Percentiles rank a stretch among this genome's conserved stretches.
These are phyloP conservation scores for Fusarium hostae DNA, from an alignment of 2,329 filamentous ascomycete genomes.

Conservation along the genomic window DNA sequence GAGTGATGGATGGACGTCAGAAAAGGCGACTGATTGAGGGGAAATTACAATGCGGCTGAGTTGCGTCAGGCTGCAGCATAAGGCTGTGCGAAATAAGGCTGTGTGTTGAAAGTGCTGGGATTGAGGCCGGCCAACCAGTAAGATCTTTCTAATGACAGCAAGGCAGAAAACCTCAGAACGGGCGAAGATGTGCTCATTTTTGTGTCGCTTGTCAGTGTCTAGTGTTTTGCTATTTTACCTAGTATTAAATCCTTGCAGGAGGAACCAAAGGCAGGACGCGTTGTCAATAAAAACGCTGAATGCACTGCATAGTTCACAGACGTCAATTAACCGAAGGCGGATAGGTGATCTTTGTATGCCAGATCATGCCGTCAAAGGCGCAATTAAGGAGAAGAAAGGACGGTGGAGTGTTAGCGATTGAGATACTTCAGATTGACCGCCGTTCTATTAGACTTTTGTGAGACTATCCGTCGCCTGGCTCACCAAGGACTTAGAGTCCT, in stretches of 20 bases:
- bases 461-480: not conserved
- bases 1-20: not conserved
- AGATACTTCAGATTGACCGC: not conserved
- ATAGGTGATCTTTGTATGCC: too few relatives aligned
- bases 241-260: too few relatives aligned
- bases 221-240: not conserved
- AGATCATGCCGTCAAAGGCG: not conserved
- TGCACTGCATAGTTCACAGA: too few relatives aligned
- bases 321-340: too few relatives aligned
- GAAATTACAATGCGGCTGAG: not conserved
- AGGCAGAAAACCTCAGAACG: not conserved
- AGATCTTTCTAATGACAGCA: not conserved
- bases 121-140: not conserved
- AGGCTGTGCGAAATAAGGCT: not conserved
- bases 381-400: not conserved
- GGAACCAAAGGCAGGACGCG: too few relatives aligned
- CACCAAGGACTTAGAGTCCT: not conserved
- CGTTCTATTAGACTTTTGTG: not conserved
- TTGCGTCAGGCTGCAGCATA: not conserved
- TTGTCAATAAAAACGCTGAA: not conserved
- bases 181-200: not conserved
- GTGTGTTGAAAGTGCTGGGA: not conserved
- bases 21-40: not conserved
- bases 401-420: fast-evolving
- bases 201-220: too few relatives aligned